These are phyloP conservation scores for Aurinia saxatilis DNA, from an alignment of 345 rosid genomes.

Conservation along the genomic window DNA sequence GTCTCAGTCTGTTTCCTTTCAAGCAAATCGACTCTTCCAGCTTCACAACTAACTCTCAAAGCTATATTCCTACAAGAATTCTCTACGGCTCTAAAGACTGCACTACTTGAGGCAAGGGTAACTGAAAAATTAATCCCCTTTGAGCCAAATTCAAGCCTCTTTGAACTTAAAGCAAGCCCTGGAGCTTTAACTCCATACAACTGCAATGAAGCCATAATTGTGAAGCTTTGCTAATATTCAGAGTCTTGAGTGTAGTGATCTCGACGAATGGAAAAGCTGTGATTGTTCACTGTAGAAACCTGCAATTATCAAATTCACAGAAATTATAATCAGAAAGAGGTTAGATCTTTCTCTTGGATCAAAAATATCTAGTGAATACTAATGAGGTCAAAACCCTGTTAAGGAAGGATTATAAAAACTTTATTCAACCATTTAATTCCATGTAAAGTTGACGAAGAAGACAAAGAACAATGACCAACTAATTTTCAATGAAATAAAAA, in stretches of 20 bases:
- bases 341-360: too few relatives aligned
- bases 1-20: constrained; percentile 11
- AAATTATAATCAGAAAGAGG: background rate
- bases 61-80: constrained; percentile 26
- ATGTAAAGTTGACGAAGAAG: background rate
- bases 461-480: background rate
- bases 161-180: constrained; percentile 21
- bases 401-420: background rate
- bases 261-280: constrained; percentile 20
- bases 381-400: background rate
- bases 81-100: constrained; percentile 22
- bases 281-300: constrained; percentile 1
- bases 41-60: constrained; percentile 28
- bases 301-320: constrained; percentile 3
- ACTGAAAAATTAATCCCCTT: constrained; percentile 7
- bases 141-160: constrained; percentile 17
- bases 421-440: background rate
- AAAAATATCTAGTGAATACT: background rate
- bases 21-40: constrained; percentile 22
- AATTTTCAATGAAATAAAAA: background rate
- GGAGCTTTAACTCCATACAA: constrained; percentile 30
- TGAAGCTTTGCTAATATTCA: constrained; percentile 8
- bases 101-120: background rate
- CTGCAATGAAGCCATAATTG: constrained; percentile 20
- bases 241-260: constrained; percentile 13